Conservation (phyloP, 768 basidiomycete species). For the Suillus tomentosus region DNA sequence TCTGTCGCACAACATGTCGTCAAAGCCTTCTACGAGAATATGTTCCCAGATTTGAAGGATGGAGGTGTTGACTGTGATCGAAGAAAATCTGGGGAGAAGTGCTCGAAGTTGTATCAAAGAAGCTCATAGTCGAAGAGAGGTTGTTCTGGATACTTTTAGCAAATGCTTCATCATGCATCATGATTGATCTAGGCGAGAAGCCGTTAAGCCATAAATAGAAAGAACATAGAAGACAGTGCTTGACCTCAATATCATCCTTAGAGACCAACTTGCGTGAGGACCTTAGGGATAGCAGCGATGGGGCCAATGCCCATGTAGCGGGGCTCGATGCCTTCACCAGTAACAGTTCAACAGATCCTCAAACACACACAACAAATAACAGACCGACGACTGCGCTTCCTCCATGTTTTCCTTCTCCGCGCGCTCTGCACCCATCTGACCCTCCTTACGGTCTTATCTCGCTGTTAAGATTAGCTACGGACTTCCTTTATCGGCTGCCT, state of each 20-base stretch:
- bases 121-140: no score
- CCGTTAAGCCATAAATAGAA: conserved; percentile 9
- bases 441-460: neutral
- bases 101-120: no score
- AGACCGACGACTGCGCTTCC: conserved; percentile 74
- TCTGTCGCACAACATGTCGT: no score
- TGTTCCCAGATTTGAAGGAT: no score
- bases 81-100: no score
- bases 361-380: conserved; percentile 21
- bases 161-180: no score
- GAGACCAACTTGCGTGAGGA: conserved; percentile 62
- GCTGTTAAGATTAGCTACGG: conserved; percentile 2
- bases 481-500: neutral
- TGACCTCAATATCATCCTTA: conserved; percentile 75
- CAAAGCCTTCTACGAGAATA: no score
- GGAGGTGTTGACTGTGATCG: no score
- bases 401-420: conserved; percentile 78
- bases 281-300: conserved; percentile 68
- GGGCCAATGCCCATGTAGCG: conserved; percentile 80
- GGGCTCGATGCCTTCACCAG: conserved; percentile 64
- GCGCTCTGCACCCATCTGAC: conserved; percentile 35
- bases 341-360: conserved; percentile 10
- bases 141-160: no score
- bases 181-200: conserved; percentile 65
- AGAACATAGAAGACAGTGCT: conserved; percentile 3